These are phyloP conservation scores for Bruguiera parviflora DNA, from an alignment of 345 rosid genomes.

Conservation along the genomic window DNA sequence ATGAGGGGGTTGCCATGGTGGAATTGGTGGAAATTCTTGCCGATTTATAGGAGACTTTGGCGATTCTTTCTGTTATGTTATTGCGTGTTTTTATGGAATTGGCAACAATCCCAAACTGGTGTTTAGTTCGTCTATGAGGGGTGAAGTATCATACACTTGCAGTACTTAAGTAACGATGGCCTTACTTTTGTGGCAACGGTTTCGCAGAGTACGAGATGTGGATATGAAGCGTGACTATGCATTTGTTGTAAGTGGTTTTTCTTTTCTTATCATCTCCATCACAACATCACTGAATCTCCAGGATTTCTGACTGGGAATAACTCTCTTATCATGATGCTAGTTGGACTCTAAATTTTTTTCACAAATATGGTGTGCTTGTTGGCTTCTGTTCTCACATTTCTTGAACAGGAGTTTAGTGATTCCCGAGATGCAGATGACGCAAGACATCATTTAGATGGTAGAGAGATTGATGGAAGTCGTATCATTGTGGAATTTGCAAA, in stretches of 20 bases:
- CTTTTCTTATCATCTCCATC: background rate
- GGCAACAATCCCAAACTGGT: constrained; percentile 88
- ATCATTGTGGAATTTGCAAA: constrained; percentile 85
- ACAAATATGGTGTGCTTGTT: constrained; percentile 28
- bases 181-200: constrained; percentile 96
- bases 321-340: background rate
- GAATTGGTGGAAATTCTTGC: constrained; percentile 61
- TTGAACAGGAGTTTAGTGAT: constrained; percentile 84
- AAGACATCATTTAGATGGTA: constrained; percentile 69
- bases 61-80: constrained; percentile 69
- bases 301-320: background rate
- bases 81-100: constrained; percentile 74
- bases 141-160: constrained; percentile 73
- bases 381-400: constrained; percentile 12
- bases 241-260: constrained; percentile 74
- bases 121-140: constrained; percentile 80
- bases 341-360: background rate
- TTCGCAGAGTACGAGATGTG: constrained; percentile 99
- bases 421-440: constrained; percentile 98
- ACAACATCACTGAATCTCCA: background rate
- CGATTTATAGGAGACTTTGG: constrained; percentile 48
- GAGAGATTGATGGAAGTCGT: constrained; percentile 83
- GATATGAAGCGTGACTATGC: constrained; percentile 99
- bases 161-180: constrained; percentile 95
- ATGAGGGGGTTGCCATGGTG: constrained; percentile 78